Conservation (phyloP, 2,329 filamentous ascomycete genomes). For the Cercospora zeae-maydis region DNA sequence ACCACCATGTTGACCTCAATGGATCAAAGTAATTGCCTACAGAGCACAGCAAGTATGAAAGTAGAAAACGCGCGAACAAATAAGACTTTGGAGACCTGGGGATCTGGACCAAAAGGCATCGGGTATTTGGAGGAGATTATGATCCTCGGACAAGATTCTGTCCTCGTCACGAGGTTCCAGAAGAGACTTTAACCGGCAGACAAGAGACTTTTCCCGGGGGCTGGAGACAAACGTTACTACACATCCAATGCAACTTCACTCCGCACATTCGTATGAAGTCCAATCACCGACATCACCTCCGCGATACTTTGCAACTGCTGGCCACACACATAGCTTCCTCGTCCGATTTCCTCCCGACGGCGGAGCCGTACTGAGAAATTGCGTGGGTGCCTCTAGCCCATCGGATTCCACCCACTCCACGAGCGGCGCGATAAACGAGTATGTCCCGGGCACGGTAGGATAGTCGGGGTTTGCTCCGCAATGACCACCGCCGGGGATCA, state of each 20-base stretch:
- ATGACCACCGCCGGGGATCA: slow-evolving; percentile 42
- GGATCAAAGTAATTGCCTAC: no score
- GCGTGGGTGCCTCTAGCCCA: slow-evolving; percentile 21
- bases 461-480: slow-evolving; percentile 37
- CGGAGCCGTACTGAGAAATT: slow-evolving; percentile 34
- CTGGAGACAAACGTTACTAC: background rate
- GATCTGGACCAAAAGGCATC: background rate
- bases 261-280: slow-evolving; percentile 29
- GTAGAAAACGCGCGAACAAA: background rate
- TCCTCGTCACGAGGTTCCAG: background rate
- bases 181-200: background rate
- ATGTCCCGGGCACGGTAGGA: slow-evolving; percentile 35
- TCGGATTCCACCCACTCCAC: slow-evolving; percentile 39
- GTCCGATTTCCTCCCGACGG: slow-evolving; percentile 34
- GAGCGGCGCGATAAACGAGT: slow-evolving; percentile 36
- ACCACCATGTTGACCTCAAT: no score
- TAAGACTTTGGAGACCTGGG: background rate
- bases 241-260: slow-evolving; percentile 1
- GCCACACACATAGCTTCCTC: slow-evolving; percentile 37
- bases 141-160: background rate
- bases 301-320: slow-evolving; percentile 32
- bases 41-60: no score
- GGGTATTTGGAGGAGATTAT: background rate
- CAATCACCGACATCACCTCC: slow-evolving; percentile 26
- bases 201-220: no score